Evolutionary conservation across 1,284 basidiomycete genomes (phyloP).

Genomic region (Bondarzewia mesenterica): DNA sequence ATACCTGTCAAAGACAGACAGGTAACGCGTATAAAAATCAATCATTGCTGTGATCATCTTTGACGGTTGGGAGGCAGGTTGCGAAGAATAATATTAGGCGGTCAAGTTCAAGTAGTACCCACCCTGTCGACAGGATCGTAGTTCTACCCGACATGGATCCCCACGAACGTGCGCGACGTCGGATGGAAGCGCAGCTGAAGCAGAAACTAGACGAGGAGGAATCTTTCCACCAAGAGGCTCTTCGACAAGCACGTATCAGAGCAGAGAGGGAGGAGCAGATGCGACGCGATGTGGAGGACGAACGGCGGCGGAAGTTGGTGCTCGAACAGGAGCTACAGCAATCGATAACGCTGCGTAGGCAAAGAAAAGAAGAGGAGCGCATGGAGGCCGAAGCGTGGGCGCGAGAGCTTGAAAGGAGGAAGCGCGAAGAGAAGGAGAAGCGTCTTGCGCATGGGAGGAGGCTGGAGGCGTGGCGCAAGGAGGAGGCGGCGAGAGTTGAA

Average conservation of each 20-base stretch:
- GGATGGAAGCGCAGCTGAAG: not conserved
- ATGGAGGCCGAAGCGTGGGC: constrained; percentile 36
- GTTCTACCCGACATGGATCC: not conserved
- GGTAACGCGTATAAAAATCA: not conserved
- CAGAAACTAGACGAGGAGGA: constrained; percentile 28
- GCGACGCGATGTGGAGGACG: constrained; percentile 41
- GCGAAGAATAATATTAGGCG: not conserved
- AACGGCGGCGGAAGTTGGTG: constrained; percentile 31
- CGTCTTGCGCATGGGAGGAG: no score
- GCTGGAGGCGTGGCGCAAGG: no score
- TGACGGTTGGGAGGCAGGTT: not conserved
- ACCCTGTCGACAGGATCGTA: not conserved
- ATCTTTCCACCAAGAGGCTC: constrained; percentile 13
- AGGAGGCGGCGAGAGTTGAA: not conserved
- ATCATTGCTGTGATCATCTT: not conserved
- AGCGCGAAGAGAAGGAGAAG: not conserved
- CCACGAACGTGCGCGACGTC: not conserved
- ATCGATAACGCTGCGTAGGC: constrained; percentile 36
- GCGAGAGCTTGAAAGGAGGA: constrained; percentile 19
- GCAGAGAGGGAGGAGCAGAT: constrained; percentile 38
- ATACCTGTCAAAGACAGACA: not conserved
- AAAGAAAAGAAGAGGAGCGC: constrained; percentile 33
- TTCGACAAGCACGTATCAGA: constrained; percentile 37
- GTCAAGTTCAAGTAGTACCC: not conserved
- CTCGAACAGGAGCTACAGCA: constrained; percentile 44